Evolutionary conservation across 345 rosid species (phyloP), one percentile per base, ranked within the genome.

Genomic region (Bretschneidera sinensis): DNA sequence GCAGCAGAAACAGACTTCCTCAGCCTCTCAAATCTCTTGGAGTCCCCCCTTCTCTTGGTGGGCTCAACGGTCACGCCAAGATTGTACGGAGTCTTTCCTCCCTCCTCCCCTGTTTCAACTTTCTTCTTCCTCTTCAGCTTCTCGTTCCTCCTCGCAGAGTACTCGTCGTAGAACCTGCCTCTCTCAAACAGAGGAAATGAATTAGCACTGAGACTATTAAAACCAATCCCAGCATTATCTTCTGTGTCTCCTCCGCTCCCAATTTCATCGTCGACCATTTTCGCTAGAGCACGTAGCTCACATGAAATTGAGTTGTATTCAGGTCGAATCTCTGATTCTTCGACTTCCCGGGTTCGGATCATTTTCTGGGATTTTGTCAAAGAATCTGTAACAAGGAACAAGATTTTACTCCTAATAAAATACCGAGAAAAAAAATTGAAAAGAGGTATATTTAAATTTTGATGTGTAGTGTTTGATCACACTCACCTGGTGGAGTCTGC

Each of bases 101-200:
- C 17, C 33, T 48, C 20, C 4, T 48, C 63, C 21, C 51, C 69
- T 0, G 31, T 43, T 19, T 60, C 91, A 9, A 71, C 79, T 21
- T 76, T 66, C 63, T 61, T 82, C 80, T 83, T 94, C 72, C 84
- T 76, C 72, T 50, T 84, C 74, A 94, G 74, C 72, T 86, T 63
- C 80, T 94, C 99, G 63, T 86, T 89, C 70, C 99, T 85, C 68
- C 82, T 76, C 0, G 90, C 97, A 0, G 96, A 74, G 64, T 94
- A 94, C 74, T 74, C 85, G 1, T 89, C 97, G 35, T 94, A 94
- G 35, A 86, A 84, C 67, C 86, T 84, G 21, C 99, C 99, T 59
- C 99, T 84, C 78, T 84, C 85, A 57, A 94, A 86, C 13, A 80
- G 24, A 8, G 86, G 69, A 68, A 60, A 73, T 0, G 85, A 74